A percentile compares a stretch with the other conserved stretches of the same genome.
Conservation (phyloP, 306 rosid genomes). For the Argentina anserina region DNA sequence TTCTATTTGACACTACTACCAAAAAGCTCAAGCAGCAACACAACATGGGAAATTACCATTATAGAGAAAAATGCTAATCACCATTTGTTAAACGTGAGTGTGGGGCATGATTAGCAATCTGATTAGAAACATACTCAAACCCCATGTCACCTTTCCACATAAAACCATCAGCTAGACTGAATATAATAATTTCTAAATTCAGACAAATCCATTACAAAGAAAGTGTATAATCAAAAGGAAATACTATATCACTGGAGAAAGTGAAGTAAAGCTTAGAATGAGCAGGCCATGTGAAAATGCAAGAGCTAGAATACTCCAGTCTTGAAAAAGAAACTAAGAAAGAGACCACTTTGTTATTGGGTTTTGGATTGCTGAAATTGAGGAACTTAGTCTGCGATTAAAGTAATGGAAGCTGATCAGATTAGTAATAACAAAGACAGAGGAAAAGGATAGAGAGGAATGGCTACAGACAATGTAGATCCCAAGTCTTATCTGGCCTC, state of each 20-base stretch:
- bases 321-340: too few species aligned
- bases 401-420: background rate
- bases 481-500: slow-evolving; percentile 22
- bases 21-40: slow-evolving; percentile 16
- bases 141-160: background rate
- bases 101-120: background rate
- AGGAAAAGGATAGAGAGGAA: slow-evolving; percentile 1
- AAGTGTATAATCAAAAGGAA: background rate
- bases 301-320: background rate
- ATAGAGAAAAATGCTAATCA: background rate
- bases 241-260: background rate
- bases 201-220: background rate
- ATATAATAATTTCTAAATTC: background rate
- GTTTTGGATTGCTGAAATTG: slow-evolving; percentile 10
- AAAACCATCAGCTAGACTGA: background rate
- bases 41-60: slow-evolving; percentile 25
- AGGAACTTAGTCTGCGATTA: background rate
- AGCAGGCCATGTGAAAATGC: background rate
- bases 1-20: slow-evolving; percentile 13
- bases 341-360: background rate
- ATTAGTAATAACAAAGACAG: background rate
- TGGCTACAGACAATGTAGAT: slow-evolving; percentile 14
- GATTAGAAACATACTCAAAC: background rate
- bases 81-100: background rate
- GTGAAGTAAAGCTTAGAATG: background rate